These are phyloP conservation scores for Discostella pseudostelligera DNA, from an alignment of 108 stramenopile species.

Conservation along the genomic window DNA sequence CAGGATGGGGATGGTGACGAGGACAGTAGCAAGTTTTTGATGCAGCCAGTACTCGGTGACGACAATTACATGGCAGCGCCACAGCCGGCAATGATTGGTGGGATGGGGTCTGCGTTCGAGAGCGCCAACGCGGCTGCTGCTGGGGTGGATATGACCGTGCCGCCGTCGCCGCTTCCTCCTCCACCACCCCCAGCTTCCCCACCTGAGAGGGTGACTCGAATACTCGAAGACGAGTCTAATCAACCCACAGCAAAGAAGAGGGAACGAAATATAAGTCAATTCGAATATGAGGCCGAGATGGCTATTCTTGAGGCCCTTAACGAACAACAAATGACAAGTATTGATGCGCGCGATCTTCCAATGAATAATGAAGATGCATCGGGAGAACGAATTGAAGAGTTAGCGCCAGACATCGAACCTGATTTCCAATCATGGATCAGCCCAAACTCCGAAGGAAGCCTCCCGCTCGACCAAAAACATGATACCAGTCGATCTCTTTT, in stretches of 20 bases:
- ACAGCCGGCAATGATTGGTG: background rate
- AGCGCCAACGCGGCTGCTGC: background rate
- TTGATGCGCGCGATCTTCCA: background rate
- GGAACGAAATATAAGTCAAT: constrained; percentile 14
- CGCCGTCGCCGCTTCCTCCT: constrained; percentile 3
- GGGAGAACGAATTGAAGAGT: constrained; percentile 4
- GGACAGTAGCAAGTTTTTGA: background rate
- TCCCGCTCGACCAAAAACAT: constrained; percentile 2
- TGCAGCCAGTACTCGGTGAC: constrained; percentile 24
- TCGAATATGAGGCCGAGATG: constrained; percentile 38
- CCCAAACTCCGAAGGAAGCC: background rate
- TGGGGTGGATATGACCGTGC: background rate
- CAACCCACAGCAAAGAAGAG: constrained; percentile 2
- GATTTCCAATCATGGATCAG: background rate
- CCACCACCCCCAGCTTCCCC: background rate
- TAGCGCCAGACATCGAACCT: background rate
- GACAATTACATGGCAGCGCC: constrained; percentile 1
- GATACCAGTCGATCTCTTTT: constrained; percentile 18
- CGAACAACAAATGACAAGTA: constrained; percentile 1
- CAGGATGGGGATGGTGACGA: constrained; percentile 8
- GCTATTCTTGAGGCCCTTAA: constrained; percentile 30
- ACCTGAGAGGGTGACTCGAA: background rate
- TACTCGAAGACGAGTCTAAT: background rate
- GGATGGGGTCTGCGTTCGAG: constrained; percentile 4
- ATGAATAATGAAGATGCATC: background rate